These are phyloP conservation scores for Hebeloma cylindrosporum DNA, from an alignment of 768 basidiomycete genomes.

Conservation along the genomic window DNA sequence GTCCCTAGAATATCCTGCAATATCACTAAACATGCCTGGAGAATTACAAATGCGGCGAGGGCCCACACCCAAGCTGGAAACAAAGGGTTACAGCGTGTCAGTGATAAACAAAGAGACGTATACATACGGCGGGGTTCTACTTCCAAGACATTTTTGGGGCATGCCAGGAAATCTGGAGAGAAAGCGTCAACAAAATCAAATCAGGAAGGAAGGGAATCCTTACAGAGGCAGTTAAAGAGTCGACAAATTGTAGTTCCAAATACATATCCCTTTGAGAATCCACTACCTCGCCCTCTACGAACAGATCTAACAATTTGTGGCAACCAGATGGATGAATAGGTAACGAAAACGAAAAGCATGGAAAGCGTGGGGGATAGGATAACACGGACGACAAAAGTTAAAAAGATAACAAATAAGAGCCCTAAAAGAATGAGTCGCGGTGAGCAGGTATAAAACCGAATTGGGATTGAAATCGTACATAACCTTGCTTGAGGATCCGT, in stretches of 20 bases:
- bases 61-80: constrained; percentile 62
- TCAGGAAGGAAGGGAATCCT: constrained; percentile 30
- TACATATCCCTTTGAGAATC: constrained; percentile 67
- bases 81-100: not conserved
- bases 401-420: constrained; percentile 63
- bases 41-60: constrained; percentile 55
- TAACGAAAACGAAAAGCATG: constrained; percentile 59
- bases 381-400: constrained; percentile 73
- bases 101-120: not conserved
- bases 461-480: constrained; percentile 56
- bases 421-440: constrained; percentile 39
- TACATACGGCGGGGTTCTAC: constrained; percentile 67
- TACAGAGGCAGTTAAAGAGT: constrained; percentile 73
- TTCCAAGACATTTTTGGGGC: constrained; percentile 85
- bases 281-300: constrained; percentile 67
- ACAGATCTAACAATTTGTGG: constrained; percentile 82
- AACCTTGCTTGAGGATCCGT: constrained; percentile 71
- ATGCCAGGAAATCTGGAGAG: constrained; percentile 73
- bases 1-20: constrained; percentile 79
- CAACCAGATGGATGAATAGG: constrained; percentile 83
- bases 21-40: constrained; percentile 67
- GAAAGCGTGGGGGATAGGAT: constrained; percentile 67
- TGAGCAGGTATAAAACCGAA: not conserved
- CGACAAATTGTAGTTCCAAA: constrained; percentile 75
- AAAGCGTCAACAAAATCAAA: constrained; percentile 1